Base-by-base conservation (phyloP, 139 green algal species). In the Marvania coccoides region DNA sequence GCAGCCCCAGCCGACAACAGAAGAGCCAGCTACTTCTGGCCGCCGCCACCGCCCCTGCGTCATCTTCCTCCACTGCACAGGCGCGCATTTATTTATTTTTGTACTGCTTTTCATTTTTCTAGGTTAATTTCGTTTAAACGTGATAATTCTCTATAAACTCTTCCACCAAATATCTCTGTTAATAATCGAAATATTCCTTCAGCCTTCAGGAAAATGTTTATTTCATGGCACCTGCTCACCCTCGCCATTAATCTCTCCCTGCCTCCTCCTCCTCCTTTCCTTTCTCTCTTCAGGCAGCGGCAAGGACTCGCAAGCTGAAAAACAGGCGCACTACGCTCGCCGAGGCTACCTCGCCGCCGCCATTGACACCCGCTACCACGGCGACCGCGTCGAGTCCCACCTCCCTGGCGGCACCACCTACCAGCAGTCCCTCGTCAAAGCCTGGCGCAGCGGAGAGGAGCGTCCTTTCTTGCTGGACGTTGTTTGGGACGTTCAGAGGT, bases 391-490 rank as follows among this genome's bases (percentile, higher is more conserved):
- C 1, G 39, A n/a, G 8, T 48, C n/a, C 2, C 31, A 47, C 12
- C 23, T 14, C 9, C 28, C 30, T 4, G 45, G 47, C 6, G 33
- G 64, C 1, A 31, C 78, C 3, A 54, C 63, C 24, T 90, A 88
- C 61, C 60, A 90, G 45, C 46, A 71, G 2, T 77, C 78, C 2
- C 62, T 37, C 9, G 48, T 38, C 33, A 76, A 66, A 5, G 78
- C 81, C 1, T 89, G 73, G 81, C 70, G 66, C 1, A 67, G 37
- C 40, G 57, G 61, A 26, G 53, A 31, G 6, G 82, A 90, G 70
- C 73, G 46, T 5, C 85, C 85, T 5, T 88, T 89, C 59, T 65
- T 88, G 40, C 67, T 92, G 59, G 85, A 92, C 73, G 89, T 76
- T 35, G 69, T 90, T 58, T 89, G 82, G 78, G 85, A 92, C 61